Conservation (phyloP, 164 flowering plant species). For the Protea cynaroides region DNA sequence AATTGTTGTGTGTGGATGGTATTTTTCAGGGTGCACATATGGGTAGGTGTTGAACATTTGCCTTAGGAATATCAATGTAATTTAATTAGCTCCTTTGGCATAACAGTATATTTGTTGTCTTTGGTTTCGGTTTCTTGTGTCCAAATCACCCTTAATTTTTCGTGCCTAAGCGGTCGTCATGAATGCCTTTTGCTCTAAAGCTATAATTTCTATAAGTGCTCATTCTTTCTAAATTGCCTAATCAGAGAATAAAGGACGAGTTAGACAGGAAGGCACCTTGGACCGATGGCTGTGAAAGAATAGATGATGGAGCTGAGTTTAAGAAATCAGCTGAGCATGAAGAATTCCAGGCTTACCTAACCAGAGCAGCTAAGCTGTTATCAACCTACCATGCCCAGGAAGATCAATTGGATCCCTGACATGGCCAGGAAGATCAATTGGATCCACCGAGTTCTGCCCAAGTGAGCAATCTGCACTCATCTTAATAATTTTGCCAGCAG, state of each 20-base stretch:
- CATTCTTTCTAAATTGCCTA: background rate
- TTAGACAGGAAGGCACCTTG: conserved; percentile 40
- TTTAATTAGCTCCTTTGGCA: no score
- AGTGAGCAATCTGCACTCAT: conserved; percentile 3
- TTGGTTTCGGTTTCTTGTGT: no score
- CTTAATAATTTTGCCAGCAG: conserved; percentile 3
- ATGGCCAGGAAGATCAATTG: conserved; percentile 20
- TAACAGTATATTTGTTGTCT: no score
- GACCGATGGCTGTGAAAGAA: conserved; percentile 12
- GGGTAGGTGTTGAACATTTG: no score
- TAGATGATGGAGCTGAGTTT: conserved; percentile 20
- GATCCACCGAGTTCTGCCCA: conserved; percentile 18
- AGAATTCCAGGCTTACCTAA: conserved; percentile 49
- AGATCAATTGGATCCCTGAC: conserved; percentile 13
- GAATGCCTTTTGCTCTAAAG: background rate
- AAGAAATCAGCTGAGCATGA: conserved; percentile 47
- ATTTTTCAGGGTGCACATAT: no score
- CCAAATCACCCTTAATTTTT: no score
- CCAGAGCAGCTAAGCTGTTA: conserved; percentile 30
- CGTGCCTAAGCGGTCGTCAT: no score
- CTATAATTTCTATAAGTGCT: background rate
- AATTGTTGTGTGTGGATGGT: no score
- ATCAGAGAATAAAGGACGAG: conserved; percentile 67
- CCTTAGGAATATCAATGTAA: no score
- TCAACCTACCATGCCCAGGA: conserved; percentile 16